Percentiles rank a stretch among this genome's conserved stretches.
phyloP scores from a whole-genome alignment of 2,329 filamentous ascomycete species.

The Sarocladium oryzae region DNA sequence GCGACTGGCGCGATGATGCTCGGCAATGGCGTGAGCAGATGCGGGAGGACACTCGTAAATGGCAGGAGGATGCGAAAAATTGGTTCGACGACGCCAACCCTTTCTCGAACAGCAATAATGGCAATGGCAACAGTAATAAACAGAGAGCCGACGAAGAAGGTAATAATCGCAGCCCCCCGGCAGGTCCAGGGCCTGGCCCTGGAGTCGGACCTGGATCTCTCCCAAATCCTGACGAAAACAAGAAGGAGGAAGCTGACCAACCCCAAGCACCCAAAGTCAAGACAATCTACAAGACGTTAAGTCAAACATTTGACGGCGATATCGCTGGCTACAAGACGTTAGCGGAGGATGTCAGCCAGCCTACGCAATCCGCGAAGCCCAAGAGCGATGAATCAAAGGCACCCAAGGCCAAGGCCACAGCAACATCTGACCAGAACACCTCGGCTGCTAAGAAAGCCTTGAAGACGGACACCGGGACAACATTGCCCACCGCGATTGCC shows the following conservation, averaged over 20 bases:
- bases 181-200: neutral
- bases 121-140: neutral
- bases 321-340: conserved; percentile 5
- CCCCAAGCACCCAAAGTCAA: conserved; percentile 1
- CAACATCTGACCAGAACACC: conserved; percentile 16
- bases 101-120: conserved; percentile 1
- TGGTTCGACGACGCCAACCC: conserved; percentile 1
- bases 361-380: conserved; percentile 5
- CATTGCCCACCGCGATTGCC: conserved; percentile 10
- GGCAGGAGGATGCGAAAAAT: neutral
- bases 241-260: conserved; percentile 4
- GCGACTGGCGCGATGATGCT: conserved; percentile 1
- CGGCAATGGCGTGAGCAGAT: conserved; percentile 3
- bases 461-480: neutral
- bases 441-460: conserved; percentile 12
- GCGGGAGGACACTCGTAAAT: neutral
- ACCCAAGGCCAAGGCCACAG: conserved; percentile 15
- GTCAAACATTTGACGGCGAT: neutral
- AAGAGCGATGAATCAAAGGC: conserved; percentile 11
- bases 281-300: conserved; percentile 5
- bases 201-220: neutral
- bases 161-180: neutral
- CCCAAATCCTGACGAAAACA: neutral
- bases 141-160: conserved; percentile 8
- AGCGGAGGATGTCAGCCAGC: conserved; percentile 10